Evolutionary conservation across 2,329 filamentous ascomycete genomes (phyloP), one percentile per base, ranked within the genome.

Genomic region (Botrytis byssoidea): DNA sequence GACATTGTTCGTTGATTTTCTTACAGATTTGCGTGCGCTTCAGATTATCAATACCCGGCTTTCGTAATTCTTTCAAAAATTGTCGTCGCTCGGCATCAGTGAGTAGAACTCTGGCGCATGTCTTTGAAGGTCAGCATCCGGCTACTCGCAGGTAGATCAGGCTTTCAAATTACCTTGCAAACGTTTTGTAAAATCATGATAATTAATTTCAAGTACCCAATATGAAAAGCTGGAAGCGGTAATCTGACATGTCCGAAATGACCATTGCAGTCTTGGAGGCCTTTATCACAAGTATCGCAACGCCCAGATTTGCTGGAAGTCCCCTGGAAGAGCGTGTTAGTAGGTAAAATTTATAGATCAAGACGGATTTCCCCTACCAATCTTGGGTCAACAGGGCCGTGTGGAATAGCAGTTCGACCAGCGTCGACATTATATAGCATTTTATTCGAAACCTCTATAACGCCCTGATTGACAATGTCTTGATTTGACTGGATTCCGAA

Each of bases 241-340:
- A 99, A 88, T 79, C 93, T 91, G 79, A 99, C 92, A 83, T 98
- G 92, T 65, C 96, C 96, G 80, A 98, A 99, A 83, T 99, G 96
- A 20, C 96, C 96, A 78, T 94, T 96, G 83, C 96, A 99, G 77
- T 92, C 90, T 79, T 94, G 89, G 44, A 98, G 86, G 25, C 90
- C 88, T 80, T 95, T 90, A 66, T 93, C 90, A 81, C 96, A 99
- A 22, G 96, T 98, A 61, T 89, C 85, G 82, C 96, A 99, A 74
- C 85, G 87, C 37, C 89, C 92, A 5, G 85, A 88, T 83, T 98
- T 98, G 81, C 90, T 93, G 25, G 95, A 97, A 4, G 93, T 96
- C 77, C 95, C 95, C 88, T 89, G 57, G 61, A 29, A 59, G 22
- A 71, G 29, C 22, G 14, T 14, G 7, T 48, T 29, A 48, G 51